Evolutionary conservation across 345 rosid genomes (phyloP).

Genomic region (Combretum micranthum): DNA sequence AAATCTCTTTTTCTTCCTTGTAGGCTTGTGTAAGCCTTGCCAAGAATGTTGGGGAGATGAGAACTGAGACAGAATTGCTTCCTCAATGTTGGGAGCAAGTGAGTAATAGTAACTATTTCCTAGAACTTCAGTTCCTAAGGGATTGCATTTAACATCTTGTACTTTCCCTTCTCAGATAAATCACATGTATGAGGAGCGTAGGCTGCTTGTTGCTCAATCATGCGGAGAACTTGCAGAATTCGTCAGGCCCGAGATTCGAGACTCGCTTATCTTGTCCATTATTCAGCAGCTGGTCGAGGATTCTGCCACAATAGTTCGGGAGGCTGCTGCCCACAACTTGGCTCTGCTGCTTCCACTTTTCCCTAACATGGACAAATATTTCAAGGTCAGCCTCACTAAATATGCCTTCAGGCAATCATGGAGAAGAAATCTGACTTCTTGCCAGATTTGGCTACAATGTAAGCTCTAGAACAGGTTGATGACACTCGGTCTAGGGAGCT

Average conservation of each 20-base stretch:
- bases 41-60: constrained; percentile 94
- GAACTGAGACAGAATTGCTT: constrained; percentile 95
- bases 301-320: constrained; percentile 89
- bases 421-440: constrained; percentile 74
- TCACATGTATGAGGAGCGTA: constrained; percentile 95
- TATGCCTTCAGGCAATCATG: constrained; percentile 69
- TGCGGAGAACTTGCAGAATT: constrained; percentile 96
- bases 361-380: constrained; percentile 91
- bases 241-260: constrained; percentile 92
- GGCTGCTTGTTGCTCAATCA: constrained; percentile 96
- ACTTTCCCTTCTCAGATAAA: constrained; percentile 54
- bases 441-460: constrained; percentile 63
- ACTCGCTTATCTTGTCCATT: constrained; percentile 92
- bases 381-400: constrained; percentile 94
- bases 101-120: constrained; percentile 24
- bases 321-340: constrained; percentile 90
- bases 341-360: constrained; percentile 90
- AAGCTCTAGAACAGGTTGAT: constrained; percentile 72
- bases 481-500: constrained; percentile 45
- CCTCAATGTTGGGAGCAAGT: constrained; percentile 99
- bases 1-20: constrained; percentile 19
- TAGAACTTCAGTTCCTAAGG: background rate
- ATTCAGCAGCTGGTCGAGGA: constrained; percentile 90
- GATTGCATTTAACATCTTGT: background rate
- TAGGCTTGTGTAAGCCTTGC: constrained; percentile 96